phyloP scores from a whole-genome alignment of 129 eudicot species.

The Artemisia argyi region DNA sequence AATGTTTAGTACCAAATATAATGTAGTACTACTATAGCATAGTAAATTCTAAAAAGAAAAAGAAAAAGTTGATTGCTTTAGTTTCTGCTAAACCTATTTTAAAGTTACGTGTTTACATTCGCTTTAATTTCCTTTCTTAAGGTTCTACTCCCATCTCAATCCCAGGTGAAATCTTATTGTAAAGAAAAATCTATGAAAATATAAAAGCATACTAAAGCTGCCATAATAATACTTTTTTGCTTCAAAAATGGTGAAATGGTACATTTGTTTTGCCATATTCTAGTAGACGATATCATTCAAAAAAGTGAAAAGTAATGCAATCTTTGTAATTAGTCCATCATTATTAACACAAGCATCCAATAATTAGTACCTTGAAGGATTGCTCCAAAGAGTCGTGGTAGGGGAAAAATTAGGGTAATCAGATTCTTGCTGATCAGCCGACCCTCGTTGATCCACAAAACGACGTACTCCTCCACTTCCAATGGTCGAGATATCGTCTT shows the following conservation, averaged over 20 bases:
- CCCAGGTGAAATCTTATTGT: conserved; percentile 52
- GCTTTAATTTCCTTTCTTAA: conserved; percentile 35
- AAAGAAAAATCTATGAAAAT: conserved; percentile 24
- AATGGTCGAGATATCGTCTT: conserved; percentile 69
- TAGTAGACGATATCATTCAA: conserved; percentile 52
- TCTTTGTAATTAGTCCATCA: conserved; percentile 3
- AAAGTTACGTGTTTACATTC: conserved; percentile 26
- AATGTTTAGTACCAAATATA: conserved; percentile 9
- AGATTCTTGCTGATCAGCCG: conserved; percentile 47
- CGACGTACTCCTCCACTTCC: conserved; percentile 47
- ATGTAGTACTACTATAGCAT: conserved; percentile 17
- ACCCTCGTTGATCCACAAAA: conserved; percentile 48
- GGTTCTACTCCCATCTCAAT: conserved; percentile 30
- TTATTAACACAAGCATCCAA: conserved; percentile 15
- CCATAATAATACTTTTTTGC: conserved; percentile 45
- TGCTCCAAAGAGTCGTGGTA: conserved; percentile 61
- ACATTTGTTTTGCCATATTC: conserved; percentile 53
- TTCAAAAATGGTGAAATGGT: conserved; percentile 53
- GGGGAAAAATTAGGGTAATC: conserved; percentile 50
- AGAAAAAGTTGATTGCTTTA: conserved; percentile 43
- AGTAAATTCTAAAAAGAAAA: conserved; percentile 32
- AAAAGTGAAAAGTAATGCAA: conserved; percentile 35
- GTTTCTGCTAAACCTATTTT: conserved; percentile 28
- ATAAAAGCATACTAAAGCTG: conserved; percentile 75
- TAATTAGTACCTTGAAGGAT: conserved; percentile 61